Conservation (phyloP, 2,329 filamentous ascomycete genomes). For the Ophiostoma populinum region DNA sequence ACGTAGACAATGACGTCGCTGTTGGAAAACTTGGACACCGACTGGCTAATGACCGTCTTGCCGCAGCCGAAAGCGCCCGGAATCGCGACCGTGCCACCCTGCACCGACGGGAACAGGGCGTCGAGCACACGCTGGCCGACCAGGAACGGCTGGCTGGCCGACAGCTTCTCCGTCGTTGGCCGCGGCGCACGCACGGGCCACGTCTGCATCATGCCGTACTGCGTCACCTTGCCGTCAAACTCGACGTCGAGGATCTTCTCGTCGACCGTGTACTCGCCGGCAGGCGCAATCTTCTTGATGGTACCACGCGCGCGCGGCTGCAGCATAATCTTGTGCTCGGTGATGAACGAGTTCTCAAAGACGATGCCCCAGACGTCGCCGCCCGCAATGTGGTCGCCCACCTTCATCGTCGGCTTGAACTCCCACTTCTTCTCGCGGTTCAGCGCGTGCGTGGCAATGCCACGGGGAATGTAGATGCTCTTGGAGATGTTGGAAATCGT, state of each 20-base stretch:
- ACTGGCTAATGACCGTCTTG: conserved; percentile 98
- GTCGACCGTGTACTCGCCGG: conserved; percentile 85
- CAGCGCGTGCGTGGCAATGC: conserved; percentile 73
- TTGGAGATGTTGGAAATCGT: conserved; percentile 61
- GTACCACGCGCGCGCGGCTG: conserved; percentile 80
- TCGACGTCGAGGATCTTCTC: conserved; percentile 92
- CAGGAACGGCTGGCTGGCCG: conserved; percentile 78
- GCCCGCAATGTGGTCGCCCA: conserved; percentile 90
- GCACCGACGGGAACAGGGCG: conserved; percentile 87
- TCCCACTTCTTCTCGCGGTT: conserved; percentile 92
- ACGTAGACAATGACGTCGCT: conserved; percentile 98
- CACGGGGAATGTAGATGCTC: conserved; percentile 95
- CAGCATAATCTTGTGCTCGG: conserved; percentile 82
- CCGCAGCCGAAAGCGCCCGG: conserved; percentile 96
- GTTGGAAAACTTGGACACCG: conserved; percentile 99
- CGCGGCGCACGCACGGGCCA: conserved; percentile 96
- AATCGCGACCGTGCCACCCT: conserved; percentile 94
- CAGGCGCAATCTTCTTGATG: conserved; percentile 76
- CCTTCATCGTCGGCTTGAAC: conserved; percentile 79
- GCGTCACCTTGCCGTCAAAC: conserved; percentile 89
- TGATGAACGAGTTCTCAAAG: conserved; percentile 88
- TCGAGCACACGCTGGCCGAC: conserved; percentile 95
- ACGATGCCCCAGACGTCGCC: conserved; percentile 93
- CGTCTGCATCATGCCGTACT: conserved; percentile 95
- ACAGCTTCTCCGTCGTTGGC: conserved; percentile 79